These are phyloP conservation scores for Epichloe sibirici DNA, from an alignment of 2,329 filamentous ascomycete genomes.

Conservation along the genomic window DNA sequence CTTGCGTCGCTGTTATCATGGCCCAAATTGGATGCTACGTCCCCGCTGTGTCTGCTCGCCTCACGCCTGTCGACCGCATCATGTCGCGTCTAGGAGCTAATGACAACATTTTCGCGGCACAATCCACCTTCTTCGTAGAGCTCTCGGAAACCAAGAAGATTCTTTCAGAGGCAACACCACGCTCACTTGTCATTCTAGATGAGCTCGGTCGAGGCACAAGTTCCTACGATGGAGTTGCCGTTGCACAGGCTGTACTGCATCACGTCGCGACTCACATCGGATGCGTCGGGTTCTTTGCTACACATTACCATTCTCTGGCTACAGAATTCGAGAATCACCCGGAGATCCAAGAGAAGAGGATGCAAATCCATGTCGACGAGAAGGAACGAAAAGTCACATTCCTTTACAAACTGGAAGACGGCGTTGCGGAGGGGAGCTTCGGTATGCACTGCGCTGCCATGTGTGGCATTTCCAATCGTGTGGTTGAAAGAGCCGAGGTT, in stretches of 20 bases:
- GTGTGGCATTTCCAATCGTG: slow-evolving; percentile 78
- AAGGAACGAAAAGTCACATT: slow-evolving; percentile 81
- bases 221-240: slow-evolving; percentile 91
- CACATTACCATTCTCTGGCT: slow-evolving; percentile 90
- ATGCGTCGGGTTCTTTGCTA: slow-evolving; percentile 92
- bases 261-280: slow-evolving; percentile 89
- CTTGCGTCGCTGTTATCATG: slow-evolving; percentile 93
- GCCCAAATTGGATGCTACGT: slow-evolving; percentile 92
- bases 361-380: slow-evolving; percentile 92
- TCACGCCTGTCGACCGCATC: slow-evolving; percentile 91
- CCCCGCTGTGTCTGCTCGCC: slow-evolving; percentile 65
- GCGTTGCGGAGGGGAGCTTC: slow-evolving; percentile 91
- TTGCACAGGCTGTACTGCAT: slow-evolving; percentile 94
- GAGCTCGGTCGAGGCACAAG: slow-evolving; percentile 91
- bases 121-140: slow-evolving; percentile 97
- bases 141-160: slow-evolving; percentile 98
- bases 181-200: slow-evolving; percentile 91
- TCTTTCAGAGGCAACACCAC: slow-evolving; percentile 80
- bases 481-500: slow-evolving; percentile 77
- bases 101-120: slow-evolving; percentile 96
- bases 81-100: slow-evolving; percentile 97
- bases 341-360: slow-evolving; percentile 73
- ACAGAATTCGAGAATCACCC: slow-evolving; percentile 84
- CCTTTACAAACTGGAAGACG: slow-evolving; percentile 84
- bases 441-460: slow-evolving; percentile 98